These are phyloP conservation scores for Russula olivacea DNA, from an alignment of 768 basidiomycete species.

Conservation along the genomic window DNA sequence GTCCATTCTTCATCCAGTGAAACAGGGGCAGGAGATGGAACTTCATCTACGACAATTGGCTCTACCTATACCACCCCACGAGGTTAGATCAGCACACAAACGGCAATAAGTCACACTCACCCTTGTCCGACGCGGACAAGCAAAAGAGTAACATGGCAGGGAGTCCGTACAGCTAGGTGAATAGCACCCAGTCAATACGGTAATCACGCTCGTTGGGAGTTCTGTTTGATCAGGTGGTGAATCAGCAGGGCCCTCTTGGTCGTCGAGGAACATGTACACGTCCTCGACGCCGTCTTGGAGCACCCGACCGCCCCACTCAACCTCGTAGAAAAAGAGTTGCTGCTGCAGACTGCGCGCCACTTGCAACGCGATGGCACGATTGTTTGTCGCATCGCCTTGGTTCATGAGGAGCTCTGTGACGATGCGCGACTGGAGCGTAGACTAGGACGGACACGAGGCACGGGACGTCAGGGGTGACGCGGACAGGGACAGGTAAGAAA, in stretches of 20 bases:
- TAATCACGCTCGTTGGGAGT: constrained; percentile 86
- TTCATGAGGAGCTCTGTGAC: constrained; percentile 75
- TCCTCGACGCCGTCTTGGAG: constrained; percentile 87
- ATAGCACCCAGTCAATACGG: constrained; percentile 87
- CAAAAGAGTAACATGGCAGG: constrained; percentile 71
- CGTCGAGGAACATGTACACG: constrained; percentile 89
- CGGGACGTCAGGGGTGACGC: background rate
- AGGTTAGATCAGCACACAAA: constrained; percentile 7
- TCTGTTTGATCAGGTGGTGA: constrained; percentile 56
- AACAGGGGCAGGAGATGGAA: background rate
- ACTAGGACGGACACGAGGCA: constrained; percentile 42
- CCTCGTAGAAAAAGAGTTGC: constrained; percentile 94
- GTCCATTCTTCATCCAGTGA: constrained; percentile 43
- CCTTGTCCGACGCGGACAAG: constrained; percentile 57
- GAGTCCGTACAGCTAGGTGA: constrained; percentile 81
- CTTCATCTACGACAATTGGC: constrained; percentile 10
- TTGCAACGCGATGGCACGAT: constrained; percentile 77
- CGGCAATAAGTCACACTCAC: constrained; percentile 34
- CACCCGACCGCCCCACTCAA: constrained; percentile 84
- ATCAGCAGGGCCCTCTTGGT: constrained; percentile 61
- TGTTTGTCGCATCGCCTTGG: constrained; percentile 66
- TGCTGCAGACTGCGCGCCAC: constrained; percentile 87
- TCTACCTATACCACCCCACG: background rate
- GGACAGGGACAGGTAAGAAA: background rate
- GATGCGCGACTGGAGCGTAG: constrained; percentile 81